Evolutionary conservation across 257 asterid species (phyloP).

Genomic region (Solanum bulbocastanum): DNA sequence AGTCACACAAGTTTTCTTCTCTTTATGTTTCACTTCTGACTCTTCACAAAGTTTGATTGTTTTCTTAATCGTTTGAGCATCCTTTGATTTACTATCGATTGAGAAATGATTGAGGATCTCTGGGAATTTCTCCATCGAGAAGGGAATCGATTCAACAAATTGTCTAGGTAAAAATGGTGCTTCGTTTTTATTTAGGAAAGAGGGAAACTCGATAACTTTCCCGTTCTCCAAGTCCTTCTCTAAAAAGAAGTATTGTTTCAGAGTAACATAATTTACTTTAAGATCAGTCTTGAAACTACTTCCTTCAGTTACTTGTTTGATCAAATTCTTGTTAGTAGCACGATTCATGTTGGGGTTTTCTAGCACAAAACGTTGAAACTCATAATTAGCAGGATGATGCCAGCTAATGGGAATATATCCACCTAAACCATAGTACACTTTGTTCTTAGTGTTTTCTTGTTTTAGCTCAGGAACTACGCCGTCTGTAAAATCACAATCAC

Average conservation of each 20-base stretch:
- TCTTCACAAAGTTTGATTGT: background rate
- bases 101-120: background rate
- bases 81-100: background rate
- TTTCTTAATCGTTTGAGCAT: background rate
- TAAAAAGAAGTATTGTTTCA: background rate
- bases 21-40: background rate
- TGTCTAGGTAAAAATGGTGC: background rate
- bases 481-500: background rate
- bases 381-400: background rate
- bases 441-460: background rate
- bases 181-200: background rate
- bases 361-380: background rate
- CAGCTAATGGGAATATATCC: background rate
- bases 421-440: background rate
- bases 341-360: background rate
- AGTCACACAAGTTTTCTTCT: background rate
- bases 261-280: background rate
- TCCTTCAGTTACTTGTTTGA: background rate
- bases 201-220: background rate
- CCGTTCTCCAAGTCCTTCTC: background rate
- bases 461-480: background rate
- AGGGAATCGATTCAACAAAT: too few relatives aligned
- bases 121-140: background rate
- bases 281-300: background rate
- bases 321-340: background rate